Evolutionary conservation across 1,139 yeast genomes (phyloP).

Genomic region (Yamadazyma membranifaciens): DNA sequence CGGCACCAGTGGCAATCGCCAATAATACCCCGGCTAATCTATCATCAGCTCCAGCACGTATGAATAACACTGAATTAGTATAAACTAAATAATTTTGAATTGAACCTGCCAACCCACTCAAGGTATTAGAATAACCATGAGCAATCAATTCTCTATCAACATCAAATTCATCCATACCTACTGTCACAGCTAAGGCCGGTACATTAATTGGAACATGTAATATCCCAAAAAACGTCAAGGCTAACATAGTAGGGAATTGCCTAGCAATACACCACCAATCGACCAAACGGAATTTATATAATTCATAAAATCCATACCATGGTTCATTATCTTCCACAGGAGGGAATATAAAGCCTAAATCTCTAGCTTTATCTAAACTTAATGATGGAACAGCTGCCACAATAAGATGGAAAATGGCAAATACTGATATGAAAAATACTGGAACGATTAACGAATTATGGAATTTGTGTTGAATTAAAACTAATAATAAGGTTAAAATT

Average conservation of each 20-base stretch:
- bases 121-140: slow-evolving; percentile 88
- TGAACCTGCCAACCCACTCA: slow-evolving; percentile 82
- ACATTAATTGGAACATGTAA: slow-evolving; percentile 96
- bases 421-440: slow-evolving; percentile 69
- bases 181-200: slow-evolving; percentile 91
- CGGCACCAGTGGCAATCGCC: slow-evolving; percentile 74
- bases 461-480: slow-evolving; percentile 59
- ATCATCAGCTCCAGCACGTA: slow-evolving; percentile 91
- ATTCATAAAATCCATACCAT: slow-evolving; percentile 82
- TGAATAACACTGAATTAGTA: slow-evolving; percentile 87
- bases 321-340: slow-evolving; percentile 68
- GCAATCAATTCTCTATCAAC: slow-evolving; percentile 93
- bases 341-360: slow-evolving; percentile 80
- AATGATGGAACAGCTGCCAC: slow-evolving; percentile 66
- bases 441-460: slow-evolving; percentile 84
- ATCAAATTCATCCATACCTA: slow-evolving; percentile 82
- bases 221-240: slow-evolving; percentile 91
- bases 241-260: slow-evolving; percentile 90
- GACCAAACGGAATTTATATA: slow-evolving; percentile 68
- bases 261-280: slow-evolving; percentile 68
- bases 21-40: slow-evolving; percentile 83
- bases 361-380: slow-evolving; percentile 59
- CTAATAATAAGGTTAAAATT: slow-evolving; percentile 55
- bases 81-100: slow-evolving; percentile 93
- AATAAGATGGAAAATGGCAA: slow-evolving; percentile 64